Evolutionary conservation across 768 basidiomycete species (phyloP), one percentile per base, ranked within the genome.

Genomic region (Amanita fuliginea): DNA sequence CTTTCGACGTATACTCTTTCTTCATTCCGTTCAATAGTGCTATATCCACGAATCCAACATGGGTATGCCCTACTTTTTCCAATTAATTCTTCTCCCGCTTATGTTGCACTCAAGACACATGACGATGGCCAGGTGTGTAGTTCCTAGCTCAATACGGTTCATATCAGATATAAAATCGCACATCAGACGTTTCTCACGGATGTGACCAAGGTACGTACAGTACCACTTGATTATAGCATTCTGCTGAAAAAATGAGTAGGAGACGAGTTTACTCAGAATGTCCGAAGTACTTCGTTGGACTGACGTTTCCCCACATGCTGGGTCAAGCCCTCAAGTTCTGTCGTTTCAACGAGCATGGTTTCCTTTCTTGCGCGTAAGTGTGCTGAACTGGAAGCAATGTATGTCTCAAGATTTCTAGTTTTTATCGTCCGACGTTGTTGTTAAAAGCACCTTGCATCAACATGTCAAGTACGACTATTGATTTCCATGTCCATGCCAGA

Each of bases 321-420:
- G 67, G 32, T 63, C 63, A n/a, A 56, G 51, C 42, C 52, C 54
- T 0, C 54, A 61, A 0, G 53, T 58, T 0, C 64, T 83, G 6
- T 82, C 82, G 1, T 85, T 84, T 51, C 79, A 83, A 53, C 62
- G 72, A 22, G 80, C 75, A 0, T 70, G 73, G 53, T 54, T 83
- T 5, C 76, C 75, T 0, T 53, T 83, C 14, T 60, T 83, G n/a
- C 63, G 71, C 30, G 81, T 80, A 51, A 33, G 55, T 49, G 9
- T 46, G 28, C 28, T 33, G 16, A 24, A 36, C 28, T 26, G 10
- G 19, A 4, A 36, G 33, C 21, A 19, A 46, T 30, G 6, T 41
- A 19, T 40, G 34, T 43, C 14, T 43, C 13, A 42, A 19, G 30
- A 8, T 21, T 43, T 16, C 6, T 37, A 83, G 79, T 81, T 80